phyloP scores from a whole-genome alignment of 129 eudicot species.

The Helianthus annuus region DNA sequence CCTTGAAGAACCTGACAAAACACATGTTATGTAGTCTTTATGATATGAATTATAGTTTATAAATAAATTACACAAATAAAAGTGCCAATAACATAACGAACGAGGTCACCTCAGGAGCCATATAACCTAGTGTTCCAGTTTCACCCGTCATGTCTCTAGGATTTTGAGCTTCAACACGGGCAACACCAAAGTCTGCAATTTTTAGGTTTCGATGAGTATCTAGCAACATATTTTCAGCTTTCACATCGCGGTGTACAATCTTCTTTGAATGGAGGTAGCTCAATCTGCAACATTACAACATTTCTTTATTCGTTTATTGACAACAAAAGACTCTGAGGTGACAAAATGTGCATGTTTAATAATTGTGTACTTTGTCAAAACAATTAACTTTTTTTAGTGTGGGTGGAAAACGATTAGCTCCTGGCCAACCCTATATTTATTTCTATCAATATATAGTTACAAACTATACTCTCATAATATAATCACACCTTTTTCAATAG shows the following conservation, averaged over 20 bases:
- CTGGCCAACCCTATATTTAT: background rate
- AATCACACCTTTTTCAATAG: too few relatives aligned
- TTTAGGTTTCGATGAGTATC: slow-evolving; percentile 58
- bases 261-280: slow-evolving; percentile 82
- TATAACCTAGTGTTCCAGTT: slow-evolving; percentile 93
- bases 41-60: background rate
- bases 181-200: slow-evolving; percentile 95
- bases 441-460: background rate
- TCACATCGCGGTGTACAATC: slow-evolving; percentile 96
- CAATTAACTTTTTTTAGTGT: background rate
- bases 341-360: background rate
- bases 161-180: slow-evolving; percentile 92
- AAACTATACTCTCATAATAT: too few relatives aligned
- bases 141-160: slow-evolving; percentile 94
- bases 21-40: background rate
- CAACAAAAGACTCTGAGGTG: background rate
- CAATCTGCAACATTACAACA: slow-evolving; percentile 48
- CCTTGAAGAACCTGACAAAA: slow-evolving; percentile 75
- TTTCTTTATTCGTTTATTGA: background rate
- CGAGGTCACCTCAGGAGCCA: slow-evolving; percentile 92
- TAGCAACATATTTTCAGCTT: slow-evolving; percentile 87
- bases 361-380: background rate
- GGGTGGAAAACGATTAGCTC: background rate
- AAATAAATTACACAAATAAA: background rate
- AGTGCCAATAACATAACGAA: background rate